A percentile compares a stretch with the other conserved stretches of the same genome.
Conservation (phyloP, 805 yeast species). For the Candida nonsorbophila region DNA sequence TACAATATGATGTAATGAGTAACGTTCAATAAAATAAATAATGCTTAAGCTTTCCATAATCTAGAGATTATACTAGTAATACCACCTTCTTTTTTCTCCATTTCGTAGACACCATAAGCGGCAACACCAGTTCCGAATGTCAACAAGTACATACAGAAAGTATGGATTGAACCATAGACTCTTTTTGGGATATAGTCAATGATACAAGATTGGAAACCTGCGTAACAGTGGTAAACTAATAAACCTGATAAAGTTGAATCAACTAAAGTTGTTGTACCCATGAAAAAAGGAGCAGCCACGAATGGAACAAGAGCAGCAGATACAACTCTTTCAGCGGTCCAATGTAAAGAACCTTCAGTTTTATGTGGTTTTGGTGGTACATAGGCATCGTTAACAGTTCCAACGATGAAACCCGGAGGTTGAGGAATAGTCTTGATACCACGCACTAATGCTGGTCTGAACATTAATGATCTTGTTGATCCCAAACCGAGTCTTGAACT, state of each 20-base stretch:
- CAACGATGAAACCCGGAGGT: slow-evolving; percentile 71
- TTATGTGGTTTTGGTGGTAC: slow-evolving; percentile 53
- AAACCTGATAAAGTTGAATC: slow-evolving; percentile 56
- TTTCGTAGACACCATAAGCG: slow-evolving; percentile 64
- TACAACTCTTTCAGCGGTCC: slow-evolving; percentile 64
- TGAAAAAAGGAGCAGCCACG: slow-evolving; percentile 53
- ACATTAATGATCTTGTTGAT: slow-evolving; percentile 10
- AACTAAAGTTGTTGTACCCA: slow-evolving; percentile 45
- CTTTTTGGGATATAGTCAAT: slow-evolving; percentile 73
- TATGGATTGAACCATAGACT: slow-evolving; percentile 64
- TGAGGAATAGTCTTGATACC: slow-evolving; percentile 50
- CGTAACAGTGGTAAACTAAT: slow-evolving; percentile 58
- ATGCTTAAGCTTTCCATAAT: slow-evolving; percentile 30
- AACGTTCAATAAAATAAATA: slow-evolving; percentile 6
- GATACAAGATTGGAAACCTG: slow-evolving; percentile 74
- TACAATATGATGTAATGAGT: too few relatives aligned
- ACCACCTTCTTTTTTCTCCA: slow-evolving; percentile 67
- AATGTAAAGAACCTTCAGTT: slow-evolving; percentile 65
- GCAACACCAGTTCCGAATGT: slow-evolving; percentile 60
- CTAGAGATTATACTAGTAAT: slow-evolving; percentile 43
- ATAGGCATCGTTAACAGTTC: slow-evolving; percentile 68
- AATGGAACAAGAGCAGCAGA: slow-evolving; percentile 62
- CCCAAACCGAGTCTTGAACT: slow-evolving; percentile 25
- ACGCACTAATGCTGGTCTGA: slow-evolving; percentile 19
- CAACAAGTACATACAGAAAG: slow-evolving; percentile 53